These are phyloP conservation scores for Xylariaceae sp. DNA, from an alignment of 2,329 filamentous ascomycete species.

Conservation along the genomic window DNA sequence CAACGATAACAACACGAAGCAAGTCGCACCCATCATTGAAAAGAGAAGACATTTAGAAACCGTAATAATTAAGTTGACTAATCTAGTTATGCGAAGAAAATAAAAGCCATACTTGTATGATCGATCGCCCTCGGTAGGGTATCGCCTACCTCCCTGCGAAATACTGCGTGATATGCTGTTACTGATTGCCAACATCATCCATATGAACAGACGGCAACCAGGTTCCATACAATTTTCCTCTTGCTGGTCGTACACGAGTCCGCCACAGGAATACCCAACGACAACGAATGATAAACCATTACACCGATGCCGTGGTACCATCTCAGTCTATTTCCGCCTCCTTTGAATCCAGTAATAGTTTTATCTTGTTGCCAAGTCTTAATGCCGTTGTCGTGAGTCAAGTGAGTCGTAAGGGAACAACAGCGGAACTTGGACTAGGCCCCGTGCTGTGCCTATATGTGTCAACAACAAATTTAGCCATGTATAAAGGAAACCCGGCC, in stretches of 20 bases:
- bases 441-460: constrained; percentile 24
- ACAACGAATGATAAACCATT: constrained; percentile 23
- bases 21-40: background rate
- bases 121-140: background rate
- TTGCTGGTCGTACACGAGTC: constrained; percentile 19
- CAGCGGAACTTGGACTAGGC: constrained; percentile 17
- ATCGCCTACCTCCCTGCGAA: constrained; percentile 8
- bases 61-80: background rate
- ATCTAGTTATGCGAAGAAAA: constrained; percentile 2
- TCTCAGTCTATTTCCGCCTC: constrained; percentile 31
- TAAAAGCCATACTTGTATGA: constrained; percentile 12
- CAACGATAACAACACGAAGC: background rate
- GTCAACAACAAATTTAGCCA: constrained; percentile 23
- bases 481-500: constrained; percentile 24
- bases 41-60: background rate
- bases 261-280: constrained; percentile 14
- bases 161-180: constrained; percentile 1
- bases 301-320: constrained; percentile 30
- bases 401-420: constrained; percentile 26
- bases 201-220: constrained; percentile 14
- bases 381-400: constrained; percentile 31
- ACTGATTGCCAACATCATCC: constrained; percentile 9
- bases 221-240: constrained; percentile 16
- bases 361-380: constrained; percentile 32
- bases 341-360: constrained; percentile 27